A percentile compares a stretch with the other conserved stretches of the same genome.
phyloP scores from a whole-genome alignment of 768 basidiomycete genomes.

The Suillus tomentosus region DNA sequence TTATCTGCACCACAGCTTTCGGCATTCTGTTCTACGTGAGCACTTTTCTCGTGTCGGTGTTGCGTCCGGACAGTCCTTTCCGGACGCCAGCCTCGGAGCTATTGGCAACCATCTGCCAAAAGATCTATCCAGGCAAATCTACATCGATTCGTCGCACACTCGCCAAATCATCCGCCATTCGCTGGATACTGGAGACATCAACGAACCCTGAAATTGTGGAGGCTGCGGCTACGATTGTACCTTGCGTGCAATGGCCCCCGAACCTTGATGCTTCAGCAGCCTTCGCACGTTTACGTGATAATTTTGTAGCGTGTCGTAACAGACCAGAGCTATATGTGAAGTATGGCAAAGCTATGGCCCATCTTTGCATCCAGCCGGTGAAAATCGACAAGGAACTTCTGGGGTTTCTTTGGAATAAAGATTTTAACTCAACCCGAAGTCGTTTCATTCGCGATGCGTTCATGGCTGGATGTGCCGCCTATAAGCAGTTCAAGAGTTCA shows the following conservation, averaged over 20 bases:
- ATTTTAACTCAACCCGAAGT: neutral
- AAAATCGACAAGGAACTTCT: neutral
- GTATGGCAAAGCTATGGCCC: neutral
- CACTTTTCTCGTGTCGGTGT: neutral
- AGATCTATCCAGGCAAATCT: neutral
- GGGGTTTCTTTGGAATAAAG: neutral
- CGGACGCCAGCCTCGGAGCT: neutral
- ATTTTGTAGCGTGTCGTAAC: neutral
- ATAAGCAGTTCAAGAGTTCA: neutral
- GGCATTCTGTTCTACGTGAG: neutral
- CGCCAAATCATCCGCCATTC: slow-evolving; percentile 2
- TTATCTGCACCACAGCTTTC: neutral
- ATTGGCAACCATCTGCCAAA: neutral
- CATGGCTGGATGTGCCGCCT: neutral
- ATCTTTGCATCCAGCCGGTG: neutral
- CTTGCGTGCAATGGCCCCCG: neutral
- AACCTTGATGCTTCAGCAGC: neutral
- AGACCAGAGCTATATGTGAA: neutral
- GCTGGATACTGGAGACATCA: slow-evolving; percentile 24
- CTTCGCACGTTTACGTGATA: neutral
- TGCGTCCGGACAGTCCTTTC: neutral
- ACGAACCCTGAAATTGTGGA: neutral
- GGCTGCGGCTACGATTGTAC: neutral
- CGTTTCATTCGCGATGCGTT: slow-evolving; percentile 1
- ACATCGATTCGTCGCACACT: neutral